Evolutionary conservation across 306 rosid species (phyloP).

Genomic region (Ziziphus jujuba): DNA sequence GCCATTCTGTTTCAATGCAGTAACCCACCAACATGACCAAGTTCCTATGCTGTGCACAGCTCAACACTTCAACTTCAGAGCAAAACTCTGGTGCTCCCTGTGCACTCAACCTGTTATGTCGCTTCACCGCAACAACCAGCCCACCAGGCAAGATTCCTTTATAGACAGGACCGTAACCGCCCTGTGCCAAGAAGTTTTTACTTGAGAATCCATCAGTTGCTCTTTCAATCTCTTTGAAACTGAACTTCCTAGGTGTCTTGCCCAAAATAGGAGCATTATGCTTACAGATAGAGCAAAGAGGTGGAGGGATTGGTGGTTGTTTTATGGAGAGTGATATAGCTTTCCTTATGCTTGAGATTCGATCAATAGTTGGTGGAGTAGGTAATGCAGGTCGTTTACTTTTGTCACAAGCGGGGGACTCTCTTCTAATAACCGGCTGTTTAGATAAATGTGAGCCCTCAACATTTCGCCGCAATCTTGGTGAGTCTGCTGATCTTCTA

Average conservation of each 20-base stretch:
- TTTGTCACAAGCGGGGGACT: constrained; percentile 2
- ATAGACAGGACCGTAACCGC: constrained; percentile 15
- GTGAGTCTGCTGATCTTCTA: constrained; percentile 7
- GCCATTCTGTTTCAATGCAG: constrained; percentile 28
- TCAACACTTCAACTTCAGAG: constrained; percentile 25
- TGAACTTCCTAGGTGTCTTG: constrained; percentile 23
- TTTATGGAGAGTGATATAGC: constrained; percentile 19
- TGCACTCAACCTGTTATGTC: constrained; percentile 11
- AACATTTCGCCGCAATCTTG: background rate
- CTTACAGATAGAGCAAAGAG: constrained; percentile 28
- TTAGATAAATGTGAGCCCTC: background rate
- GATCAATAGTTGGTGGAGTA: constrained; percentile 5
- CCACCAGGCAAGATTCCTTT: constrained; percentile 29
- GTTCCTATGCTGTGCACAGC: constrained; percentile 29
- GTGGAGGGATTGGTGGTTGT: constrained; percentile 19
- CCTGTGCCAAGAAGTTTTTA: constrained; percentile 23
- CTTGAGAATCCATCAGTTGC: constrained; percentile 25
- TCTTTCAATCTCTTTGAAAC: constrained; percentile 17
- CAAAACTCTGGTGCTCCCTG: constrained; percentile 23
- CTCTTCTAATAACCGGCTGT: constrained; percentile 1
- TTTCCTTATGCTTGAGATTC: constrained; percentile 22
- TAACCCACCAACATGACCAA: constrained; percentile 28
- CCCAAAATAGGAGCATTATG: constrained; percentile 14
- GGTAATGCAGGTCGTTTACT: background rate
- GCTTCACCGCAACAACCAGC: constrained; percentile 33